A percentile compares a stretch with the other conserved stretches of the same genome.
Evolutionary conservation across 192 early-diverging fungal genomes (phyloP).

Genomic region (Coemansia sp.): DNA sequence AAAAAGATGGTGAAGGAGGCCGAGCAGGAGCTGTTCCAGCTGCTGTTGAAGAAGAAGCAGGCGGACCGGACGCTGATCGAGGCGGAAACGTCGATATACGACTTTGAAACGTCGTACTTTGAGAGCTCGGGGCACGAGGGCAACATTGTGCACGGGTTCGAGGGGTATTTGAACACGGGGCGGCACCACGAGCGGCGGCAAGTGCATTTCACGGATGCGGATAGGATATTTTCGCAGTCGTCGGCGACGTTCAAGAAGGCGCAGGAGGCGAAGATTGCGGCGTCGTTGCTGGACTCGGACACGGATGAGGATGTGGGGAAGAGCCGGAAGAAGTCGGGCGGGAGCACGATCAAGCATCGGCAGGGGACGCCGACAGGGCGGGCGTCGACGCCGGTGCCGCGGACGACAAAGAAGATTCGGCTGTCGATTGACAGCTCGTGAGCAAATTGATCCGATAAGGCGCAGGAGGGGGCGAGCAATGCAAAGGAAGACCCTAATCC

Average conservation of each 20-base stretch:
- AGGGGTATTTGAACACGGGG: constrained; percentile 70
- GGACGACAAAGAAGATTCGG: constrained; percentile 35
- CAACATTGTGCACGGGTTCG: constrained; percentile 87
- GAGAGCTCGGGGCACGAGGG: constrained; percentile 81
- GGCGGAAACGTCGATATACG: constrained; percentile 76
- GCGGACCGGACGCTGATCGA: constrained; percentile 69
- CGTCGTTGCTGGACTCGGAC: constrained; percentile 46
- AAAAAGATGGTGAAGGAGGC: constrained; percentile 65
- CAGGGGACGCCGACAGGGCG: constrained; percentile 24
- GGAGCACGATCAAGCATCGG: constrained; percentile 42
- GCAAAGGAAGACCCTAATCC: too few relatives aligned
- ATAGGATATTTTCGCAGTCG: constrained; percentile 82
- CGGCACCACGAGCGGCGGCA: constrained; percentile 56
- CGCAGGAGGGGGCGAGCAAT: background rate
- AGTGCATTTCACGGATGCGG: constrained; percentile 66
- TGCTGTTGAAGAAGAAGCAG: constrained; percentile 73
- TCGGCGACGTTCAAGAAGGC: constrained; percentile 56
- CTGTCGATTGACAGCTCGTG: constrained; percentile 31
- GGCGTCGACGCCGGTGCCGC: constrained; percentile 21
- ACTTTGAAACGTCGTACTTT: constrained; percentile 83
- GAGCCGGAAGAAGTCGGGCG: constrained; percentile 12
- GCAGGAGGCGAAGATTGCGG: constrained; percentile 43
- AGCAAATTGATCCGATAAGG: background rate
- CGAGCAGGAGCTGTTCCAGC: constrained; percentile 67
- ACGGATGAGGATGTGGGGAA: constrained; percentile 23